Evolutionary conservation across 495 filamentous ascomycete genomes (phyloP).

Genomic region (Talaromyces trachyspermus): DNA sequence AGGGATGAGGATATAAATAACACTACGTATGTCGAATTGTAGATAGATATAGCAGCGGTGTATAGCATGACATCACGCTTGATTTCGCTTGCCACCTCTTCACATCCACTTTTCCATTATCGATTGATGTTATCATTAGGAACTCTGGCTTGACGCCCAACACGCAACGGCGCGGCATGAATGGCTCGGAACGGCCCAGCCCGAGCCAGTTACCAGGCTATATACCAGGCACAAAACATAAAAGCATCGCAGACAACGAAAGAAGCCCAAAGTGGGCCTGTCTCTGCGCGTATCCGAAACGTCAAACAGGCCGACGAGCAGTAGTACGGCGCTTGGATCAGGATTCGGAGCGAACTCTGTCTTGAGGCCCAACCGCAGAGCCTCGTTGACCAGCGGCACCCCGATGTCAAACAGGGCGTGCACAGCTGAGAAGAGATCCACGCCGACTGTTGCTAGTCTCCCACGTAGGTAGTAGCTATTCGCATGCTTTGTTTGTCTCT

Average conservation of each 20-base stretch:
- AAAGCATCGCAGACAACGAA: no score
- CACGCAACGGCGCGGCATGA: no score
- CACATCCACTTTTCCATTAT: no score
- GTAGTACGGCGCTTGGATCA: background rate
- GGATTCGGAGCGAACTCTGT: background rate
- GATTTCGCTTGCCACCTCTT: no score
- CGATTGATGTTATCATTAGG: no score
- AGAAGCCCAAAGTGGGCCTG: background rate
- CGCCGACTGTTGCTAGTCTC: no score
- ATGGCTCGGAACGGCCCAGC: slow-evolving; percentile 16
- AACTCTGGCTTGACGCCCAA: no score
- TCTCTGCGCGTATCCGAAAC: background rate
- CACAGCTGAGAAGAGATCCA: background rate
- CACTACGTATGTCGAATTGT: no score
- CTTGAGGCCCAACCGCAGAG: slow-evolving; percentile 6
- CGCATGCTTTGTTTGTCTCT: background rate
- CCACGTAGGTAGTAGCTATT: no score
- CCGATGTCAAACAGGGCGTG: background rate
- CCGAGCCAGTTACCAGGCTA: slow-evolving; percentile 1
- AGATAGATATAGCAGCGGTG: no score
- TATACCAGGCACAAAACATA: background rate
- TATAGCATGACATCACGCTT: no score
- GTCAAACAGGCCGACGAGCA: background rate
- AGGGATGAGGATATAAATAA: no score
- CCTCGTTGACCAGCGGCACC: background rate